Evolutionary conservation across 1,284 basidiomycete species (phyloP).

Genomic region (Takashimella koratensis): DNA sequence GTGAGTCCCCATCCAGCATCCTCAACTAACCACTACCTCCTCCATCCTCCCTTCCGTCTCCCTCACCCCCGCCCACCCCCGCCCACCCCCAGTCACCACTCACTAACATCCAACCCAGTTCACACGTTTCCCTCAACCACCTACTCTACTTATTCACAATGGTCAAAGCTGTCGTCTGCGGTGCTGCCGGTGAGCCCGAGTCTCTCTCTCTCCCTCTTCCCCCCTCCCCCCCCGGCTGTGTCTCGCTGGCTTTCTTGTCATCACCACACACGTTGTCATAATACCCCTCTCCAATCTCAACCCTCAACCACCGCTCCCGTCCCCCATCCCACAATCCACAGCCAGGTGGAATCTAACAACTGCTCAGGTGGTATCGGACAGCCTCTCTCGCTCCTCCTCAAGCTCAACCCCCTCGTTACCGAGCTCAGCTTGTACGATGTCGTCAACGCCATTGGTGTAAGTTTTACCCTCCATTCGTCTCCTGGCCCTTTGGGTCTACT

Average conservation of each 20-base stretch:
- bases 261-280: not conserved
- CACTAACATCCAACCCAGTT: constrained; percentile 56
- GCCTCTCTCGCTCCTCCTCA: constrained; percentile 85
- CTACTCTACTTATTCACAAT: no score
- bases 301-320: not conserved
- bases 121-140: constrained; percentile 70
- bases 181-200: constrained; percentile 79
- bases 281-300: not conserved
- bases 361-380: constrained; percentile 72
- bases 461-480: constrained; percentile 12
- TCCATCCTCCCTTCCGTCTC: no score
- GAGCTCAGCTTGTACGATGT: constrained; percentile 88
- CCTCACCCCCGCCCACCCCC: no score
- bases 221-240: constrained; percentile 9
- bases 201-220: no score
- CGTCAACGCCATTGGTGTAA: constrained; percentile 48
- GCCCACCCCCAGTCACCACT: no score
- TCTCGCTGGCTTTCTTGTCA: not conserved
- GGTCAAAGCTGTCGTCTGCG: constrained; percentile 91
- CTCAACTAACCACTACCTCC: no score
- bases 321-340: not conserved
- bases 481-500: no score
- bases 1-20: no score
- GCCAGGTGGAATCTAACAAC: no score
- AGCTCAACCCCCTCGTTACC: constrained; percentile 77